Evolutionary conservation across 2,329 filamentous ascomycete species (phyloP), one percentile per base, ranked within the genome.

Genomic region (Neonectria coccinea): DNA sequence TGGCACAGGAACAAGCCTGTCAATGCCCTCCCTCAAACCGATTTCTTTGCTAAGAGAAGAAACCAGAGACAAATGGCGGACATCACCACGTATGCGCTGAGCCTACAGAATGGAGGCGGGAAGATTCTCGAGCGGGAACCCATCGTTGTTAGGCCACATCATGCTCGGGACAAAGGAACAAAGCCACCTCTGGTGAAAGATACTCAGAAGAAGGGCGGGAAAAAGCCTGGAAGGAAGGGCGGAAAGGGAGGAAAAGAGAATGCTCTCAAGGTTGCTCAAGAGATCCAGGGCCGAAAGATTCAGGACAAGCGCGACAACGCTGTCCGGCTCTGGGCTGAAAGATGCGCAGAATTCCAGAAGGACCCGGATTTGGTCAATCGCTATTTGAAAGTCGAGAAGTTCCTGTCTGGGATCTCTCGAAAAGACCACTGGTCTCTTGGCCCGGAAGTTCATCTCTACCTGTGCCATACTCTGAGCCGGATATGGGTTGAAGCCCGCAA

Each of bases 51-150:
- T 7, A 77, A 76, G 56, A 83, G 79, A 66, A 80, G 79, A 57
- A 88, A 90, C 48, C 90, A 93, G 70, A 82, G 81, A 56, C 89
- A 88, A 72, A 91, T 92, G 86, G 84, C 85, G 1, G 89, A 92
- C 63, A 91, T 91, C 77, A 83, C 84, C 29, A 81, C 84, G 1
- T 94, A 93, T 74, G 89, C 91, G 2, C 89, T 88, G 12, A 92
- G 89, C 76, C 80, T 93, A 51, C 91, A 89, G 0, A 90, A 89
- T 61, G 82, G 87, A 0, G 81, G 84, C 2, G 90, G 89, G 3
- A 91, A 88, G 67, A 80, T 80, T 2, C 82, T 92, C 5, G 83
- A 90, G 25, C 89, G 89, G 0, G 89, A 92, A 73, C 86, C 82
- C 4, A 86, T 93, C 53, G 84, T 90, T 1, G 83, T 86, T 20